Conservation (phyloP, 192 early-diverging fungal genomes). For the Oehlia diaphana region DNA sequence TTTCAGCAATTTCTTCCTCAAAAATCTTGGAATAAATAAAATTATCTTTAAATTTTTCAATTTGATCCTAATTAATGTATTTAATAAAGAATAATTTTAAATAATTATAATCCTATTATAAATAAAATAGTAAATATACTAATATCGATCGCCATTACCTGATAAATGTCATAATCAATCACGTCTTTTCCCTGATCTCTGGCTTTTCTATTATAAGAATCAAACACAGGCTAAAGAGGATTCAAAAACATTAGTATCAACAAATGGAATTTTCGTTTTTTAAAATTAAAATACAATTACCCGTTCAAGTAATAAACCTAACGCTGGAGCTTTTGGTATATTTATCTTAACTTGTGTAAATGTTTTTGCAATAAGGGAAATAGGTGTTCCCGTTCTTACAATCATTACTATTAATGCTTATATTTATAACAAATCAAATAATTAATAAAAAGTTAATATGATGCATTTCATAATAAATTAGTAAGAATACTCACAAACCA, state of each 20-base stretch:
- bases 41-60: slow-evolving; percentile 85
- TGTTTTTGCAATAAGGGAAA: slow-evolving; percentile 62
- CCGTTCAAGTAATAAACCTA: slow-evolving; percentile 86
- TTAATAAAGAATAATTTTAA: neutral
- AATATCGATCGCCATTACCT: slow-evolving; percentile 30
- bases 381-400: slow-evolving; percentile 71
- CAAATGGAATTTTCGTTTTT: neutral
- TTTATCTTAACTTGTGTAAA: slow-evolving; percentile 78
- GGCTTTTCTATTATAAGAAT: slow-evolving; percentile 62
- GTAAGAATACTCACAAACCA: slow-evolving; percentile 75
- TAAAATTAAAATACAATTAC: slow-evolving; percentile 35
- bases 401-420: slow-evolving; percentile 74
- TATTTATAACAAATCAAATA: neutral
- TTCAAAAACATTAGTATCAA: neutral
- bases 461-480: neutral
- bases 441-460: slow-evolving; percentile 2
- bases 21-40: slow-evolving; percentile 84
- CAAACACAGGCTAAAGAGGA: slow-evolving; percentile 54
- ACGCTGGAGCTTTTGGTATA: slow-evolving; percentile 93
- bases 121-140: neutral
- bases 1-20: slow-evolving; percentile 68
- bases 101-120: neutral
- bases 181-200: slow-evolving; percentile 36
- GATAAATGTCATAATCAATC: slow-evolving; percentile 59
- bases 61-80: slow-evolving; percentile 49